Evolutionary conservation across 257 asterid species (phyloP), one percentile per base, ranked within the genome.

Genomic region (Solanum peruvianum): DNA sequence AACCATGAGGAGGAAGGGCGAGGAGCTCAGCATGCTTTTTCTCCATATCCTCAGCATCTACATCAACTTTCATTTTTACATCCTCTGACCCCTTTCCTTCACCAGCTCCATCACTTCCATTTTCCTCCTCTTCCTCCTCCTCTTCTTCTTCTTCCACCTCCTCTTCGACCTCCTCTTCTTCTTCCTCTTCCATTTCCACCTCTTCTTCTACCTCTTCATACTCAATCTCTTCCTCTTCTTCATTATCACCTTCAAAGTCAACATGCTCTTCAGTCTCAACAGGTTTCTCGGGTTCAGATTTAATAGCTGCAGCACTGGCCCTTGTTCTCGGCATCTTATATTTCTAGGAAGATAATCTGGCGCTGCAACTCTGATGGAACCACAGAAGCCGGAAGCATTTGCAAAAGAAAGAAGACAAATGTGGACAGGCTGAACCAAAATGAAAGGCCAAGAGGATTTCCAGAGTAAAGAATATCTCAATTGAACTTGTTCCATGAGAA

Each of bases 1-100:
- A 95, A 62, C 99, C 99, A 89, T 97, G 99, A 85, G 96, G 93
- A 44, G 99, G 99, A 86, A 95, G 97, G 29, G 98, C 95, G 85
- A 97, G 98, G 90, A 97, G 99, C 90, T 94, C 97, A 44, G 94
- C 92, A 90, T 90, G 95, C 89, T 91, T 90, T 89, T 90, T 88
- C 62, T 92, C 93, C 88, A 77, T 85, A 35, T 86, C 87, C 72
- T 93, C 95, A 70, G 89, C 94, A 10, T 94, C 95, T 66, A 89
- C 93, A 10, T 93, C 95, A 69, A 86, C 89, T 87, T 90, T 94
- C 95, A 94, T 92, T 84, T 92, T 90, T 85, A 88, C 95, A 87
- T 92, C 94, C 81, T 89, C 91, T 42, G 52, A 58, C 52, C 62
- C 91, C 86, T 90, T 93, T 87, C 76, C 88, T 23, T 91, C 85